Percentiles rank a stretch among this genome's conserved stretches.
These are phyloP conservation scores for Yamadazyma atlantica DNA, from an alignment of 1,139 yeast species.

Conservation along the genomic window DNA sequence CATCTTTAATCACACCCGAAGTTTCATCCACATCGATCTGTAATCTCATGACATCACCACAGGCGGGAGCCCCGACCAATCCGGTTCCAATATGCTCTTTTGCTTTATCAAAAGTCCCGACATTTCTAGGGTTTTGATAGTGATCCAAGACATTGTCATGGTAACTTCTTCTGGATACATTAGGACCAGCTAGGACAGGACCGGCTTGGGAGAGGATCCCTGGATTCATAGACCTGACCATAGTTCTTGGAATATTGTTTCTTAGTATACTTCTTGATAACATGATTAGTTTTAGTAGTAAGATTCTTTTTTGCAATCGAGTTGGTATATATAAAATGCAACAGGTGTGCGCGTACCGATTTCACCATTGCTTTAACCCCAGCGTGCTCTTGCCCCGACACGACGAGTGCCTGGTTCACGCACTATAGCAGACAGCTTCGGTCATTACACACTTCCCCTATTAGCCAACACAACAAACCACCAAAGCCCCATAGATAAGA, in stretches of 20 bases:
- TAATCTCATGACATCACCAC: constrained; percentile 98
- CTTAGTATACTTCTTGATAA: constrained; percentile 10
- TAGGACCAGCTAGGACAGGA: too few species aligned
- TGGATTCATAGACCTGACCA: constrained; percentile 4
- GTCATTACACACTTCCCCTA: too few species aligned
- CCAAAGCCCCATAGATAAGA: too few species aligned
- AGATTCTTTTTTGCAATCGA: neutral
- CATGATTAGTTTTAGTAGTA: constrained; percentile 4
- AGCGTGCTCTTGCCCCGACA: too few species aligned
- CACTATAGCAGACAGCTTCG: too few species aligned
- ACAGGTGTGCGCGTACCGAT: too few species aligned
- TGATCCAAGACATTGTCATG: constrained; percentile 86
- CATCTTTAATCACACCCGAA: constrained; percentile 88
- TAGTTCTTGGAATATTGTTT: constrained; percentile 3
- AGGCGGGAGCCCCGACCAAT: constrained; percentile 96
- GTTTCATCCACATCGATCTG: constrained; percentile 90
- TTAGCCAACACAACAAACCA: too few species aligned
- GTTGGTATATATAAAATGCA: neutral
- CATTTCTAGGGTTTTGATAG: constrained; percentile 94
- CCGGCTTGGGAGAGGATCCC: too few species aligned
- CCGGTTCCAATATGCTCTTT: constrained; percentile 90
- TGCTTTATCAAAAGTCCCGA: constrained; percentile 83
- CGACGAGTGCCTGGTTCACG: too few species aligned
- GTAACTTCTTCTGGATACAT: constrained; percentile 46
- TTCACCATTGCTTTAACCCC: too few species aligned